Evolutionary conservation across 176 grass and related monocot genomes (phyloP).

Genomic region (Aegilops umbellulata): DNA sequence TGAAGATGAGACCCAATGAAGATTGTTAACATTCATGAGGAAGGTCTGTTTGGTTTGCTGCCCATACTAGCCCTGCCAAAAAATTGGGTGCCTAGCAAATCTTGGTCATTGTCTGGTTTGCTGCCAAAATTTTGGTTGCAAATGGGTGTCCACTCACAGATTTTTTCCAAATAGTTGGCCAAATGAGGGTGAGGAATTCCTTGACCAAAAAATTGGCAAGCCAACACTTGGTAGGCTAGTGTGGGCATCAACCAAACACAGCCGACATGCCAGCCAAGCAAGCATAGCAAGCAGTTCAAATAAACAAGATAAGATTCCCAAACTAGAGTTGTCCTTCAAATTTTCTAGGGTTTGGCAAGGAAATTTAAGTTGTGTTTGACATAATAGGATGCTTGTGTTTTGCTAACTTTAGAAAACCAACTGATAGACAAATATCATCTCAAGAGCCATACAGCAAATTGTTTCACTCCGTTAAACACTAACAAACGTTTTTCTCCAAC

Average conservation of each 20-base stretch:
- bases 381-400: background rate
- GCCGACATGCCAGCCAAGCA: background rate
- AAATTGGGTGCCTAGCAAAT: no score
- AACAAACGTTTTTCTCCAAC: background rate
- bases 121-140: no score
- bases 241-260: no score
- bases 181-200: no score
- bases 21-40: background rate
- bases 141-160: no score
- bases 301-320: background rate
- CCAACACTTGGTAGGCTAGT: no score
- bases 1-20: background rate
- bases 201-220: no score
- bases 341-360: background rate
- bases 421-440: background rate
- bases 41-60: background rate
- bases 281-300: background rate
- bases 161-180: no score
- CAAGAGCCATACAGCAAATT: background rate
- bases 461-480: background rate
- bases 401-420: background rate
- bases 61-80: no score
- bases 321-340: background rate
- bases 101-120: no score
- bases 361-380: background rate